Percentiles rank a stretch among this genome's conserved stretches.
Evolutionary conservation across 2,329 filamentous ascomycete genomes (phyloP).

Genomic region (Colletotrichum sp.): DNA sequence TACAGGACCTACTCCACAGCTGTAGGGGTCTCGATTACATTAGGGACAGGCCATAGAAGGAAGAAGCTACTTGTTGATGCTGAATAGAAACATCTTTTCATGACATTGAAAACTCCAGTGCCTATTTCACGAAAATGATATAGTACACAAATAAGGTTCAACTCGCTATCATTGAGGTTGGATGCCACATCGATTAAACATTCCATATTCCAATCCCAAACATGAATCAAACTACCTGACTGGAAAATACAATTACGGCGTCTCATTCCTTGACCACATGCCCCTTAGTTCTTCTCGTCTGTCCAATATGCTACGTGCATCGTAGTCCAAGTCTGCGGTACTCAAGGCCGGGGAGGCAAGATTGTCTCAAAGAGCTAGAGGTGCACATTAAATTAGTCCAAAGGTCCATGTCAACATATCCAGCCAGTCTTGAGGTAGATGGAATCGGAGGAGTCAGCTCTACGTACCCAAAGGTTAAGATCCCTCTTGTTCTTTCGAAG

Average conservation of each 20-base stretch:
- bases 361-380: background rate
- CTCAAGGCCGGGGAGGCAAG: background rate
- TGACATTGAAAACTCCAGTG: too few relatives aligned
- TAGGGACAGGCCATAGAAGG: rapidly evolving
- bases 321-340: background rate
- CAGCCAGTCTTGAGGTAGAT: rapidly evolving
- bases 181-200: too few relatives aligned
- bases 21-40: background rate
- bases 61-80: background rate
- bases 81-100: too few relatives aligned
- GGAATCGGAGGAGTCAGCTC: rapidly evolving
- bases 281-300: too few relatives aligned
- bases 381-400: rapidly evolving
- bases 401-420: background rate
- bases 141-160: too few relatives aligned
- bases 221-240: background rate
- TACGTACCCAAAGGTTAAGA: background rate
- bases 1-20: background rate
- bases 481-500: background rate
- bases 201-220: too few relatives aligned
- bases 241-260: rapidly evolving
- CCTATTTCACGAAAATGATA: too few relatives aligned
- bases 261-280: too few relatives aligned
- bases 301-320: background rate
- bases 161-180: too few relatives aligned